phyloP scores from a whole-genome alignment of 257 asterid species.

The Oldenlandia corymbosa region DNA sequence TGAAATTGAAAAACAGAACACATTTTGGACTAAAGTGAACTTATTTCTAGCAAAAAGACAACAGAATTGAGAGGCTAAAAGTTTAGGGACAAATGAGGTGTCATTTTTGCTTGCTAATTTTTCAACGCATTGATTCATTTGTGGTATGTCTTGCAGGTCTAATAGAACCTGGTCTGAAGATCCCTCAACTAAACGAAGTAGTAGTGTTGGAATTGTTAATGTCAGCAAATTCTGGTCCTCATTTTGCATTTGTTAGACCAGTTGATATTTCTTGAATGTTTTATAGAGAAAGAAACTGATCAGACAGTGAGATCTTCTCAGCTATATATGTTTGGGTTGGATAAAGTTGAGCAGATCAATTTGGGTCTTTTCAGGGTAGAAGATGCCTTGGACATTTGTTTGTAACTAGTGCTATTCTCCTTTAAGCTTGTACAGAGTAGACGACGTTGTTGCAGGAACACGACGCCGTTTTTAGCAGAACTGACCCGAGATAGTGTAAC shows the following conservation, averaged over 20 bases:
- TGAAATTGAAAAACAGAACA: too few relatives aligned
- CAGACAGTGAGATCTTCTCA: too few relatives aligned
- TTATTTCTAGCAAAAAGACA: too few relatives aligned
- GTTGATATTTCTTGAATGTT: constrained; percentile 24
- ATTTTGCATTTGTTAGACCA: constrained; percentile 62
- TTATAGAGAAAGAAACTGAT: too few relatives aligned
- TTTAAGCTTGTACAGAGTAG: neutral
- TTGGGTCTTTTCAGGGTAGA: neutral
- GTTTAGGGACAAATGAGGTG: too few relatives aligned
- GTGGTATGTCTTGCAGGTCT: constrained; percentile 43
- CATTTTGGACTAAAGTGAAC: too few relatives aligned
- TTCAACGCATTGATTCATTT: neutral
- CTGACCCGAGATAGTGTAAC: neutral
- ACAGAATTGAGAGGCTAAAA: too few relatives aligned
- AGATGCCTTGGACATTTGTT: too few relatives aligned
- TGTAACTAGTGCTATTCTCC: neutral
- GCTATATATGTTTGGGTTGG: neutral
- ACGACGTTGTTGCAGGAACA: neutral
- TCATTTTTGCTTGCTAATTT: too few relatives aligned
- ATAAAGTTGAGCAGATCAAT: neutral
- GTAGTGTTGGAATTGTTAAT: constrained; percentile 62
- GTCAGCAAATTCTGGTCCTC: constrained; percentile 45
- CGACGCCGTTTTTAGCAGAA: neutral
- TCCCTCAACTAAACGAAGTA: constrained; percentile 36
- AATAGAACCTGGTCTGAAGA: constrained; percentile 63